Evolutionary conservation across 2,329 filamentous ascomycete species (phyloP).

Genomic region (Davidsoniella virescens): DNA sequence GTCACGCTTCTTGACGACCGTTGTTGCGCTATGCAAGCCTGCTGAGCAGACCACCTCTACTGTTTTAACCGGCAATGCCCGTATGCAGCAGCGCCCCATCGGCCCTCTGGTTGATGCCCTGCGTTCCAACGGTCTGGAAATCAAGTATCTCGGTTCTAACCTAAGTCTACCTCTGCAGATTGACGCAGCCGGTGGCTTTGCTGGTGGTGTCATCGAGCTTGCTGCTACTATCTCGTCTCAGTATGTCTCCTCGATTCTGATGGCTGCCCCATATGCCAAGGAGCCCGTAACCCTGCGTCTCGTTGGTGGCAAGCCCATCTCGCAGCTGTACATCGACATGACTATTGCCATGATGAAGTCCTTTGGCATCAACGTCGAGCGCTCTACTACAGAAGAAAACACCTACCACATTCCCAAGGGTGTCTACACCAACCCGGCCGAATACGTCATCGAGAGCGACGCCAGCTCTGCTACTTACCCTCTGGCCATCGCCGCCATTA

Average conservation of each 20-base stretch:
- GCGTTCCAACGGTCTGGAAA: conserved; percentile 66
- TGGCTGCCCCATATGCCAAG: conserved; percentile 95
- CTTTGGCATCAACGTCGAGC: conserved; percentile 70
- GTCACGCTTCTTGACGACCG: conserved; percentile 84
- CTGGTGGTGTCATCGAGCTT: conserved; percentile 75
- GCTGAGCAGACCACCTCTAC: conserved; percentile 45
- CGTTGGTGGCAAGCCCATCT: conserved; percentile 94
- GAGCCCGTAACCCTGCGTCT: conserved; percentile 77
- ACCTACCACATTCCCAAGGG: conserved; percentile 89
- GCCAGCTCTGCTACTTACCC: conserved; percentile 96
- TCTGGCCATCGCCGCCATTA: conserved; percentile 83
- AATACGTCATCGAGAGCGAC: conserved; percentile 90
- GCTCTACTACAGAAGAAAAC: conserved; percentile 62
- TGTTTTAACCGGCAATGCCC: conserved; percentile 77
- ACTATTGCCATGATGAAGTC: conserved; percentile 93
- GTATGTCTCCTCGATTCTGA: conserved; percentile 90
- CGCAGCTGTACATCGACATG: conserved; percentile 96
- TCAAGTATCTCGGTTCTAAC: conserved; percentile 72
- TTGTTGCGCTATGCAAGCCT: conserved; percentile 66
- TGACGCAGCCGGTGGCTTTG: conserved; percentile 65
- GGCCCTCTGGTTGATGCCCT: conserved; percentile 85
- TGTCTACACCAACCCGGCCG: conserved; percentile 62
- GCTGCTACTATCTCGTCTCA: conserved; percentile 96
- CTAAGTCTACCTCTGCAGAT: conserved; percentile 74
- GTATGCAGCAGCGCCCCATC: conserved; percentile 93